phyloP scores from a whole-genome alignment of 805 yeast genomes.

The Saturnispora quitensis region DNA sequence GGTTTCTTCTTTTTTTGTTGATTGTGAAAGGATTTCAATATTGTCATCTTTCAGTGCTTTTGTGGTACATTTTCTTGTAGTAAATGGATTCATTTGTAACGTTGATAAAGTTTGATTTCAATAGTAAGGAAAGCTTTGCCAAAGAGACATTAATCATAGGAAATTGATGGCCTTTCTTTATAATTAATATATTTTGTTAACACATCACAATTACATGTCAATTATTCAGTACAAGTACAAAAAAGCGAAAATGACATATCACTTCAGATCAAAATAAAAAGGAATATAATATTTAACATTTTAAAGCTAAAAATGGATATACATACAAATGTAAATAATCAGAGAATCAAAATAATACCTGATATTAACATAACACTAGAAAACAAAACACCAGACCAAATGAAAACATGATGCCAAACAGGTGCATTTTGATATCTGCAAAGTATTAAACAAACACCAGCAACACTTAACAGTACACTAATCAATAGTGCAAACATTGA shows the following conservation, averaged over 20 bases:
- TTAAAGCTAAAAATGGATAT: not conserved
- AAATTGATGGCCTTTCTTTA: no score
- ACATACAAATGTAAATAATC: not conserved
- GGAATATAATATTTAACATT: not conserved
- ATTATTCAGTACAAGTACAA: no score
- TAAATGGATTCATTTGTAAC: not conserved
- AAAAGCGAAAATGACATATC: not conserved
- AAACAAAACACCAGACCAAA: slow-evolving; percentile 33
- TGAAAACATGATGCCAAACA: slow-evolving; percentile 33
- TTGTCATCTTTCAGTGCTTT: not conserved
- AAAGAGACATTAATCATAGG: not conserved
- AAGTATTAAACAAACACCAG: slow-evolving; percentile 37
- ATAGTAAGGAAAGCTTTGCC: not conserved
- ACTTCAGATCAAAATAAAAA: no score
- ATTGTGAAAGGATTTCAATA: not conserved
- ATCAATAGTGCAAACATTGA: slow-evolving; percentile 36
- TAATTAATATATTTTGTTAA: no score
- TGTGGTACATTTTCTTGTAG: not conserved
- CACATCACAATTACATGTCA: not conserved
- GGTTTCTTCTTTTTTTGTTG: not conserved
- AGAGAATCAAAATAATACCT: slow-evolving; percentile 1
- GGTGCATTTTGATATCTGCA: slow-evolving; percentile 31
- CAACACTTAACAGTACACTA: slow-evolving; percentile 27
- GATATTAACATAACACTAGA: slow-evolving; percentile 4
- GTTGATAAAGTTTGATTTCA: not conserved